These are phyloP conservation scores for Fusarium sp. DNA, from an alignment of 2,329 filamentous ascomycete species.

Conservation along the genomic window DNA sequence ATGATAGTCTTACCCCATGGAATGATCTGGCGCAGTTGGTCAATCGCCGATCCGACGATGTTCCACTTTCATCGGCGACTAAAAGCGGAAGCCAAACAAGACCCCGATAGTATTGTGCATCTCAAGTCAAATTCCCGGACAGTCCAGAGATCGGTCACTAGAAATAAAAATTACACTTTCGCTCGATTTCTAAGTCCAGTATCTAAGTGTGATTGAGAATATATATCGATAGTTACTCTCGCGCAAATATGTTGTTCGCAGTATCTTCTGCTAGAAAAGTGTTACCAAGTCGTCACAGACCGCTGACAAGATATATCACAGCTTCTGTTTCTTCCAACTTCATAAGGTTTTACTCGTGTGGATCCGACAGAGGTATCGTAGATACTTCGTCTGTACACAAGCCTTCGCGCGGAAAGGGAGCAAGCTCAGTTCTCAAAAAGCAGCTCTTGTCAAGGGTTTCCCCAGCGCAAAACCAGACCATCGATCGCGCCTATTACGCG, in stretches of 20 bases:
- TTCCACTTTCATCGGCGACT: constrained; percentile 6
- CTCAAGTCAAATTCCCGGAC: neutral
- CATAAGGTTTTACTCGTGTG: neutral
- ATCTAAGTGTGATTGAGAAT: neutral
- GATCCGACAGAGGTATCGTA: neutral
- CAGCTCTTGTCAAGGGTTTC: neutral
- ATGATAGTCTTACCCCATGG: neutral
- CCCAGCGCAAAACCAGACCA: neutral
- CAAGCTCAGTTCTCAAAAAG: neutral
- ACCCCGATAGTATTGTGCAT: neutral
- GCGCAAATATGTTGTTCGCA: neutral
- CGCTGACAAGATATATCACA: neutral
- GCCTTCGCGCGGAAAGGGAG: neutral
- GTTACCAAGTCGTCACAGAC: neutral
- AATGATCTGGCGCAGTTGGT: neutral
- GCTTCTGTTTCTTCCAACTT: neutral
- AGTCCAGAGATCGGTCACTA: neutral
- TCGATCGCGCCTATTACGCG: neutral
- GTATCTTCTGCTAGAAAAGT: neutral
- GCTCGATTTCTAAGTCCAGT: too few species aligned
- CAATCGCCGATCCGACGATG: constrained; percentile 8
- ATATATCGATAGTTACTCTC: neutral
- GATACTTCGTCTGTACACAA: rapidly evolving
- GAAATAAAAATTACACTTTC: neutral
- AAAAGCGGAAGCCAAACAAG: constrained; percentile 17